These are phyloP conservation scores for Anisogramma anomala DNA, from an alignment of 2,329 filamentous ascomycete species.

Conservation along the genomic window DNA sequence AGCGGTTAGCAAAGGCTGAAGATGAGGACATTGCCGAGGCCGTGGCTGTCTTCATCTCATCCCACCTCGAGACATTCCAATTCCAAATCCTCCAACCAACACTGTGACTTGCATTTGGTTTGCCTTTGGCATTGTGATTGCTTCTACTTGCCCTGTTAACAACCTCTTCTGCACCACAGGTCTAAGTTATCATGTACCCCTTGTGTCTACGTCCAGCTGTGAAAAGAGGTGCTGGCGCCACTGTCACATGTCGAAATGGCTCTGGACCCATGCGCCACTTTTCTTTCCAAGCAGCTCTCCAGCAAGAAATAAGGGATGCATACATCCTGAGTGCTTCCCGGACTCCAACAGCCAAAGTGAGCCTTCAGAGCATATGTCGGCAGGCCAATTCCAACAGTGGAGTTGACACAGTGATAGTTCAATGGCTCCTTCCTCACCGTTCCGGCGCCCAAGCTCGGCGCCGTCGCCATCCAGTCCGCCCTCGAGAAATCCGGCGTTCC, in stretches of 20 bases:
- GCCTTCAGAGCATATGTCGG: not conserved
- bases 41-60: too few species aligned
- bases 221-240: not conserved
- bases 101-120: not conserved
- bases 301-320: conserved; percentile 69
- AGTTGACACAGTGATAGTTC: conserved; percentile 48
- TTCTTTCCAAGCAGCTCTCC: conserved; percentile 31
- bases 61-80: not conserved
- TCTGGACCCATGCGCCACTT: conserved; percentile 29
- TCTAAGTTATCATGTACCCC: conserved; percentile 18
- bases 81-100: not conserved
- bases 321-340: conserved; percentile 87
- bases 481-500: conserved; percentile 78
- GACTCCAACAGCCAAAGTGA: conserved; percentile 80
- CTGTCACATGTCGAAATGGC: conserved; percentile 13
- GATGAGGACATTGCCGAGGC: conserved; percentile 10
- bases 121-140: not conserved
- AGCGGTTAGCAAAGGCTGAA: conserved; percentile 11
- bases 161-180: not conserved
- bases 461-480: conserved; percentile 83
- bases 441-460: conserved; percentile 76
- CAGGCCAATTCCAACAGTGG: not conserved
- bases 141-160: not conserved
- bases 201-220: conserved; percentile 19
- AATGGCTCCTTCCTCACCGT: conserved; percentile 82